Evolutionary conservation across 2,329 filamentous ascomycete genomes (phyloP), one percentile per base, ranked within the genome.

Genomic region (Fusarium sp.): DNA sequence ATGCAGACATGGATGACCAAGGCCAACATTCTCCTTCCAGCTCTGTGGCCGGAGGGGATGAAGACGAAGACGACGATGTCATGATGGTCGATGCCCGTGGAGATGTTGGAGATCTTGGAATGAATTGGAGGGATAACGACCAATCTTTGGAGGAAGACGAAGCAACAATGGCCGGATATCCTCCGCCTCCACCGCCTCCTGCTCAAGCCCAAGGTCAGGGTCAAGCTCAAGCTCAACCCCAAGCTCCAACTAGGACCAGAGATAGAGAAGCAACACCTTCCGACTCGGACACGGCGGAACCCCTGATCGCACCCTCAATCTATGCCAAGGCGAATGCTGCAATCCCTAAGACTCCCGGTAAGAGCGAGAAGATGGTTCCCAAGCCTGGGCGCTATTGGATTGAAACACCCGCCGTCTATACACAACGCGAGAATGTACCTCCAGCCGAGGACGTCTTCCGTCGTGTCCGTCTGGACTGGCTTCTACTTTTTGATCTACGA

Each of bases 401-500:
- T 36, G 91, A 94, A 73, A 94, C 91, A 36, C 94, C 95, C 8
- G 83, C 87, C 18, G 87, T 87, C 33, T 95, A 92, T 77, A 87
- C 85, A 44, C 86, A 88, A 58, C 85, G 86, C 42, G 85, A 88
- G 33, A 87, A 86, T 55, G 82, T 91, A 8, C 91, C 91, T 48
- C 85, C 88, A 17, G 92, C 94, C 55, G 96, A 99, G 78, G 92
- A 99, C 75, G 85, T 99, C 7, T 94, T 94, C 82, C 90, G 95
- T 76, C 91, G 95, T 33, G 92, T 98, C 14, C 91, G 96, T 33
- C 85, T 99, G 7, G 96, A 99, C 79, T 97, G 94, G 88, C 87
- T 99, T 76, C 93, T 99, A 31, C 84, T 99, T 10, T 99, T 97
- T 77, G 96, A 99, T 78, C 82, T 99, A 52, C 87, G 96, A 42